Evolutionary conservation across 2,329 filamentous ascomycete species (phyloP).

Genomic region (Xylariaceae sp.): DNA sequence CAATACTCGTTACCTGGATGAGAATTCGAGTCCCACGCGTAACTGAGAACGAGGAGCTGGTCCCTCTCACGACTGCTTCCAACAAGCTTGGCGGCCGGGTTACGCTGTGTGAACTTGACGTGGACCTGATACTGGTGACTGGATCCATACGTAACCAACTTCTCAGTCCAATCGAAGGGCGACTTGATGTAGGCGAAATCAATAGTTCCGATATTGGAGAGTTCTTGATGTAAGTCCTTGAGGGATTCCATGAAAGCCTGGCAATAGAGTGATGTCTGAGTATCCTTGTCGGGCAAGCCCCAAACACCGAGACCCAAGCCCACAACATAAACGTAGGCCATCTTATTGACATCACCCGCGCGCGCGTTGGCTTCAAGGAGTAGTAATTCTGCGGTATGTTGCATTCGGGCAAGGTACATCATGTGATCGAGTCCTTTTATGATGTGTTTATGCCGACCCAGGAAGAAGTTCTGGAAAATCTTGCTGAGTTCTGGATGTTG

Average conservation of each 20-base stretch:
- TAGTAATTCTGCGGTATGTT: slow-evolving; percentile 24
- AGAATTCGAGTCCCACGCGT: slow-evolving; percentile 32
- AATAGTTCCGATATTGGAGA: slow-evolving; percentile 21
- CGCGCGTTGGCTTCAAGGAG: slow-evolving; percentile 28
- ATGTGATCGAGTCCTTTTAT: slow-evolving; percentile 17
- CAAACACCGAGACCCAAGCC: slow-evolving; percentile 32
- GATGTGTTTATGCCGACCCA: not conserved
- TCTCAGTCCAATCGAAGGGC: slow-evolving; percentile 4
- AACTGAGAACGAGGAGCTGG: slow-evolving; percentile 29
- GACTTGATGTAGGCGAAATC: slow-evolving; percentile 24
- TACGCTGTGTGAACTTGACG: slow-evolving; percentile 22
- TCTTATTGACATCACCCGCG: slow-evolving; percentile 16
- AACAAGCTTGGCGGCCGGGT: slow-evolving; percentile 24
- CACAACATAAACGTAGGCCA: slow-evolving; percentile 31
- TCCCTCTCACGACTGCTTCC: slow-evolving; percentile 4
- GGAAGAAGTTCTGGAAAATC: slow-evolving; percentile 25
- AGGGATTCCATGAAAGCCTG: slow-evolving; percentile 20
- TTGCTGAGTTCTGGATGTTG: slow-evolving; percentile 21
- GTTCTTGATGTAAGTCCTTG: slow-evolving; percentile 1
- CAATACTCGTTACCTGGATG: slow-evolving; percentile 34
- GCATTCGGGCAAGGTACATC: slow-evolving; percentile 27
- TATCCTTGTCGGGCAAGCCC: slow-evolving; percentile 17
- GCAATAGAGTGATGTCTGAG: slow-evolving; percentile 21
- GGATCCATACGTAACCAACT: slow-evolving; percentile 2
- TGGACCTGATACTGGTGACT: slow-evolving; percentile 8